Evolutionary conservation across 139 green algal genomes (phyloP), one percentile per base, ranked within the genome.

Genomic region (Nannochloris sp.): DNA sequence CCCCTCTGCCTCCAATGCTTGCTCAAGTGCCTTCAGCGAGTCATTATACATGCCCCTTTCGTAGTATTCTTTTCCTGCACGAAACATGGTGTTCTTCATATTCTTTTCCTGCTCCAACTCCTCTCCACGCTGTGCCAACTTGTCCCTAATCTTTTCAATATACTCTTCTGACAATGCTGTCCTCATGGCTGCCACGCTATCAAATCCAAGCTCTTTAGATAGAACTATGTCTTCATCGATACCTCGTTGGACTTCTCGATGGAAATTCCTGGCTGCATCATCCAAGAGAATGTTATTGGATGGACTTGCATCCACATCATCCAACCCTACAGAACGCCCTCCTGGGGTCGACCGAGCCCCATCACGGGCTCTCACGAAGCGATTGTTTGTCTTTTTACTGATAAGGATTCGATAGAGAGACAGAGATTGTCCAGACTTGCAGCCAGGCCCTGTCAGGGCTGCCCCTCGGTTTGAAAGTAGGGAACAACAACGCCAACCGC

Each of bases 111-210:
- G 62, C 12, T 62, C 40, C 60, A 76, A 49, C 66, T 83, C 72
- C 31, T 77, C 64, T 5, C 73, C 78, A 19, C 78, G 71, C 65
- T 83, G 37, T 66, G 66, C 53, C 23, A 95, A 74, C 62, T 88
- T 87, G 9, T 71, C 37, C 68, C 87, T 90, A 56, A 95, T 68
- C 53, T 83, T 90, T 21, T 86, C 83, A 44, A 77, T 82, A 71
- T 95, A 95, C 27, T 73, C 43, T 29, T 73, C 46, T 62, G 34
- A 40, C 34, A 40, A 40, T 92, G 82, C 21, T 74, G 23, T 0
- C 83, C 72, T 9, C 63, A 75, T 14, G 94, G 27, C 10, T 75
- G 8, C 0, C 64, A 49, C 4, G 60, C 23, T 4, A 57, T 65
- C 16, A 16, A 63, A 61, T 7, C 84, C 87, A 51, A 95, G 57